Evolutionary conservation across 164 flowering plant genomes (phyloP).

Genomic region (Saururus chinensis): DNA sequence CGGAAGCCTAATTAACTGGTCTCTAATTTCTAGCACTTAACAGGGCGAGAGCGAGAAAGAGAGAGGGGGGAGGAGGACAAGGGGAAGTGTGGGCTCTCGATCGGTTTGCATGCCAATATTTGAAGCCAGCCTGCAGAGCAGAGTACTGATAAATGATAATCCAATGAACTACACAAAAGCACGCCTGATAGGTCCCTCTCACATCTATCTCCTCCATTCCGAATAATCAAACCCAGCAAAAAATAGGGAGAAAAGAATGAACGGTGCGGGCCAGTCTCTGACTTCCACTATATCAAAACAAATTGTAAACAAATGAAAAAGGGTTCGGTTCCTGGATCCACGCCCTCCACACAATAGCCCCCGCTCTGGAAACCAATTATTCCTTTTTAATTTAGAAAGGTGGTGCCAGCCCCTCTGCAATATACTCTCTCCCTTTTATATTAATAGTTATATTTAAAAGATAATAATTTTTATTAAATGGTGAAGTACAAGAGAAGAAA

Average conservation of each 20-base stretch:
- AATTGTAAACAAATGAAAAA: conserved; percentile 22
- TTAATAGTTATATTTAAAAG: no score
- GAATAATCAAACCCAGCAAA: conserved; percentile 6
- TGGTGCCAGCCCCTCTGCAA: conserved; percentile 23
- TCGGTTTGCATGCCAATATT: conserved; percentile 4
- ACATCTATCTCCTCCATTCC: conserved; percentile 5
- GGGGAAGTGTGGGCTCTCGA: no score
- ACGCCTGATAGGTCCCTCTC: conserved; percentile 8
- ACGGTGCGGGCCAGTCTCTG: conserved; percentile 40
- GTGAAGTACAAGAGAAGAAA: no score
- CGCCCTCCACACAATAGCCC: conserved; percentile 27
- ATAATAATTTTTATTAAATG: no score
- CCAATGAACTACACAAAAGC: conserved; percentile 13
- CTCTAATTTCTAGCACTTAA: not conserved
- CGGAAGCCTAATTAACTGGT: no score
- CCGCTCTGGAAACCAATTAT: conserved; percentile 23
- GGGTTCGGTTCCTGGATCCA: conserved; percentile 35
- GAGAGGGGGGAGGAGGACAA: not conserved
- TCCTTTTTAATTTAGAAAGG: conserved; percentile 18
- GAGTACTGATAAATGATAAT: conserved; percentile 16
- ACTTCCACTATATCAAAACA: conserved; percentile 44
- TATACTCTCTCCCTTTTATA: no score
- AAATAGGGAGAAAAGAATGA: conserved; percentile 25
- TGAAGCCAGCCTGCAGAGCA: conserved; percentile 8
- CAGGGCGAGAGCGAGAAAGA: not conserved